Evolutionary conservation across 805 yeast genomes (phyloP).

Genomic region (Saturnispora gosingensis): DNA sequence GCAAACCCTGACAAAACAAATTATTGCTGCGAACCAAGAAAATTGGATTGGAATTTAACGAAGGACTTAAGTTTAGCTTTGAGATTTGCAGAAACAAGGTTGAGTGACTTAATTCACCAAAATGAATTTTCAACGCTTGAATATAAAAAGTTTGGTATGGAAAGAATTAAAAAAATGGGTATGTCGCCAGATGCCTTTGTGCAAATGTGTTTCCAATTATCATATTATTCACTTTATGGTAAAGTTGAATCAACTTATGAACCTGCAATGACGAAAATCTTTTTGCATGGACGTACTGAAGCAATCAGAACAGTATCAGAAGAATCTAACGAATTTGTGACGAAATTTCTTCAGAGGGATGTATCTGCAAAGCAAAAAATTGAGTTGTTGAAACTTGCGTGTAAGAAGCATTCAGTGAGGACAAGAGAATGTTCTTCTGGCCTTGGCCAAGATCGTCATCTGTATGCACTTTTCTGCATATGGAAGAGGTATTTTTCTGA

Average conservation of each 20-base stretch:
- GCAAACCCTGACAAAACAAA: constrained; percentile 29
- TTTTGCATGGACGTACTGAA: constrained; percentile 87
- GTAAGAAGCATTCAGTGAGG: constrained; percentile 55
- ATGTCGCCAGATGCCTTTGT: constrained; percentile 91
- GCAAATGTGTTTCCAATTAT: constrained; percentile 90
- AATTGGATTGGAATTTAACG: constrained; percentile 81
- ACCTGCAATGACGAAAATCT: constrained; percentile 91
- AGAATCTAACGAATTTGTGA: constrained; percentile 72
- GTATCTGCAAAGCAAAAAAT: constrained; percentile 52
- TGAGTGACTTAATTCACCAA: constrained; percentile 80
- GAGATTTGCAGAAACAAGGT: constrained; percentile 84
- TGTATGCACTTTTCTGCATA: constrained; percentile 78
- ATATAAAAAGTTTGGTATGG: constrained; percentile 64
- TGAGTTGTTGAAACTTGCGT: constrained; percentile 54
- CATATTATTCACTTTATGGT: constrained; percentile 86
- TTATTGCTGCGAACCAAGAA: constrained; percentile 66
- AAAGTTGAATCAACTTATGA: constrained; percentile 90
- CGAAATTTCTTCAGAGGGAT: constrained; percentile 68
- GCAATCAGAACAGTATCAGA: constrained; percentile 79
- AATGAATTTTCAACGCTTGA: constrained; percentile 79
- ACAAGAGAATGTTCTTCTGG: constrained; percentile 68
- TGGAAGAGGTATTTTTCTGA: constrained; percentile 57
- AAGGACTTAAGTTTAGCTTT: constrained; percentile 68
- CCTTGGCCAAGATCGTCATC: constrained; percentile 85
- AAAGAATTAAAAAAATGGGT: constrained; percentile 72